Evolutionary conservation across 2,329 filamentous ascomycete species (phyloP).

Genomic region (Penicillium janthinellum): DNA sequence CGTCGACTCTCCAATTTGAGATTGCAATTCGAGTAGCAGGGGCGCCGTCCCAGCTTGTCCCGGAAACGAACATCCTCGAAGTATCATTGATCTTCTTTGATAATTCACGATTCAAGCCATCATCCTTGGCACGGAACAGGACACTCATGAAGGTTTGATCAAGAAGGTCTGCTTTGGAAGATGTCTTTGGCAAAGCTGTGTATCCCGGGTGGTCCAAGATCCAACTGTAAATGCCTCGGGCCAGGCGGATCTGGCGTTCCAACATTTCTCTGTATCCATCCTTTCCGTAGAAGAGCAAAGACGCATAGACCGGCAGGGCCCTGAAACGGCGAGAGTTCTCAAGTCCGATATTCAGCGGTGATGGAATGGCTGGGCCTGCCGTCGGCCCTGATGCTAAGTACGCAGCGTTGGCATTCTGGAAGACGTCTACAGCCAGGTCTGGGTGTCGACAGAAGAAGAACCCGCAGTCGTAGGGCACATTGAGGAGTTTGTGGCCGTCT

Average conservation of each 20-base stretch:
- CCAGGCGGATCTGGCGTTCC: slow-evolving; percentile 69
- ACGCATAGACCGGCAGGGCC: slow-evolving; percentile 85
- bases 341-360: slow-evolving; percentile 81
- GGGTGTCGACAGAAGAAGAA: slow-evolving; percentile 78
- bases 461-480: slow-evolving; percentile 91
- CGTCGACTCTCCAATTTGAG: slow-evolving; percentile 78
- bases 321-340: slow-evolving; percentile 92
- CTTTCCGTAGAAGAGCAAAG: slow-evolving; percentile 72
- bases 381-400: slow-evolving; percentile 61
- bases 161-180: slow-evolving; percentile 45
- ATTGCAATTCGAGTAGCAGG: slow-evolving; percentile 82
- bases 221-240: slow-evolving; percentile 66
- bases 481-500: slow-evolving; percentile 89
- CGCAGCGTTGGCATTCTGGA: slow-evolving; percentile 81
- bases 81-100: slow-evolving; percentile 72
- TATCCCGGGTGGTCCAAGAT: slow-evolving; percentile 64
- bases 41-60: slow-evolving; percentile 73
- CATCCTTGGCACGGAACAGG: slow-evolving; percentile 72
- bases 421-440: slow-evolving; percentile 62
- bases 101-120: slow-evolving; percentile 65
- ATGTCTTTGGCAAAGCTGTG: slow-evolving; percentile 61
- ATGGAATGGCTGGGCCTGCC: slow-evolving; percentile 59
- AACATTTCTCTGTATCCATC: slow-evolving; percentile 71
- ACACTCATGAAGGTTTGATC: slow-evolving; percentile 69
- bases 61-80: slow-evolving; percentile 77